These are phyloP conservation scores for Nadsonia commutata DNA, from an alignment of 1,139 yeast species.

Conservation along the genomic window DNA sequence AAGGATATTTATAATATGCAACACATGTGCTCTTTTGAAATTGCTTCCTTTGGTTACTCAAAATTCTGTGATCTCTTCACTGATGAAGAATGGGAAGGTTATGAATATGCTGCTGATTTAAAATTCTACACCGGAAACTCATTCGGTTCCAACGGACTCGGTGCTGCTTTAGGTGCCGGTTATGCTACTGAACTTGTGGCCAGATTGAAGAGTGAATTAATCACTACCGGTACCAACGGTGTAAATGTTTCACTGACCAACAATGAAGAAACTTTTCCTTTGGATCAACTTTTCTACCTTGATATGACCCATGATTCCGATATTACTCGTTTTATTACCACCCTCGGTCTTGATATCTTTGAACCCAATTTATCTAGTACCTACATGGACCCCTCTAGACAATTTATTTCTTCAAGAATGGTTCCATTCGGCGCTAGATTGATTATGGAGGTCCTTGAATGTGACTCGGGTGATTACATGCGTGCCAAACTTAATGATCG, in stretches of 20 bases:
- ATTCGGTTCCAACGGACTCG: conserved; percentile 25
- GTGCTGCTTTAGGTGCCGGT: conserved; percentile 28
- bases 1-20: conserved; percentile 28
- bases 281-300: conserved; percentile 27
- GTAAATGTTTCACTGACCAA: conserved; percentile 25
- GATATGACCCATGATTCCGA: conserved; percentile 31
- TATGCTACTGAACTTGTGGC: conserved; percentile 27
- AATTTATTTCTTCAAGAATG: conserved; percentile 26
- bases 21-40: conserved; percentile 34
- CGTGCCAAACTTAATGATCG: conserved; percentile 27
- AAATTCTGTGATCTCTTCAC: conserved; percentile 35
- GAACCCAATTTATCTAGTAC: conserved; percentile 22
- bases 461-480: conserved; percentile 18
- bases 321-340: conserved; percentile 25
- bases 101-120: conserved; percentile 31
- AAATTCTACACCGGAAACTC: conserved; percentile 27
- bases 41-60: conserved; percentile 33
- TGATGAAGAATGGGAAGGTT: conserved; percentile 34
- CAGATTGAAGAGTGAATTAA: conserved; percentile 18
- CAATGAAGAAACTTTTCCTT: conserved; percentile 22
- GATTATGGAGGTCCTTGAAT: conserved; percentile 25
- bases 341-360: conserved; percentile 25
- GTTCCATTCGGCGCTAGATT: conserved; percentile 31
- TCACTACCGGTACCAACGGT: conserved; percentile 18
- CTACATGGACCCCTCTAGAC: conserved; percentile 24